Base-by-base conservation (phyloP, 371 early-diverging fungal species). In the Amoeboaphelidium protococcarum region DNA sequence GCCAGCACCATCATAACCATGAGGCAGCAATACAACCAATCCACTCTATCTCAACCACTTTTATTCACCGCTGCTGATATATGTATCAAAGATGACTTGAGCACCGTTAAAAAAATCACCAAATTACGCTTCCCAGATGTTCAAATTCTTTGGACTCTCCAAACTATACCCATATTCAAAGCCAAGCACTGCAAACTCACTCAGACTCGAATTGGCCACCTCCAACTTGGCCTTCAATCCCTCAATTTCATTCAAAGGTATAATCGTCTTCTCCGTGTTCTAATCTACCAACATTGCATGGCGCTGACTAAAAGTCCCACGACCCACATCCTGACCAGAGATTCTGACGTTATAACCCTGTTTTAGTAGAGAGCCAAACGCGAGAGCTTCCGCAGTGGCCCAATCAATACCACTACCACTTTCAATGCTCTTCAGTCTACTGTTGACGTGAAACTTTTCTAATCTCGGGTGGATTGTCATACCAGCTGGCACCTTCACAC, bases 111-210 rank as follows among this genome's bases (percentile, higher is more conserved):
- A 78, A 60, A 94, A 94, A 61, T 94, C 95, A 44, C 95, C 95
- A 62, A 94, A 94, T 65, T 94, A 94, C 0, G 94, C 94, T 58
- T 94, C 95, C 95, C 95, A 94, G 31, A 94, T 74, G 26, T 72
- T 72, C 13, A 94, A 60, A 1, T 72, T 61, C 44, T 78, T 69
- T 6, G 92, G 91, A 13, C 74, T 68, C 57, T 82, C 88, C 52
- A 77, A 71, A 2, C 84, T 80, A 60, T 83, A 74, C 40, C 95
- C 95, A 47, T 82, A 78, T 58, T 94, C 95, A 53, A 88, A 94
- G 1, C 88, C 95, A 21, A 94, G 63, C 12, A 90, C 90, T 20
- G 88, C 95, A 52, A 84, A 75, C 62, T 94, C 95, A 25, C 80
- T 79, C 41, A 94, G 61, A 13, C 71, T 71, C 31, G 78, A 78